Evolutionary conservation across 768 basidiomycete genomes (phyloP), one percentile per base, ranked within the genome.

Genomic region (Scleroderma bovista): DNA sequence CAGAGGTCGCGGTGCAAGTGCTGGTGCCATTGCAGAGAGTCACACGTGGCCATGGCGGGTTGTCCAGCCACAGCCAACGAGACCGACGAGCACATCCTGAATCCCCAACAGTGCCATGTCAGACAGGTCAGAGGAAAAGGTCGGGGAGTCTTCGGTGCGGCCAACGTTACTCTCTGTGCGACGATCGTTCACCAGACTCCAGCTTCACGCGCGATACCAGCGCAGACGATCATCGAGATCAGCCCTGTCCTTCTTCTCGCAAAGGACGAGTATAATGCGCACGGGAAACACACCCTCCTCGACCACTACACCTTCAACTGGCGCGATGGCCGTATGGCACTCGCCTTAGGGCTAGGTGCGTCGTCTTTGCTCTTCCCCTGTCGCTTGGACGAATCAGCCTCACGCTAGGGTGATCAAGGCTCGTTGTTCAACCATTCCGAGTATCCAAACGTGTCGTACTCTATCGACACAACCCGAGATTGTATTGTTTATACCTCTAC

Each of bases 161-260:
- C 13, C 2, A 29, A 40, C 32, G 46, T 38, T 24, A 29, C 11
- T 13, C 19, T 33, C 2, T 11, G 33, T 0, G 31, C n/a, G 32
- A 13, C 22, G 4, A 32, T 51, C 43, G 32, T 9, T 41, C 31
- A 80, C 58, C 32, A 16, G 12, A n/a, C 3, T 32, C 19, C 55
- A 67, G 61, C 66, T 23, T 46, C 57, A 1, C 53, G 45, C 6
- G 20, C 37, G n/a, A 67, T 65, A 29, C 73, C 83, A 17, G 67
- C 75, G 11, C 73, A 78, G 12, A 84, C 85, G 0, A 57, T 86
- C n/a, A 63, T 97, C 52, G 94, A 96, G 65, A 78, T 83, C 57
- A 87, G 86, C 54, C 93, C 94, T 2, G 88, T 91, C 17, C 69
- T 95, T n/a, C 70, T 95, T 11, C 80, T 94, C 59, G 64, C 71